Percentiles rank a stretch among this genome's conserved stretches.
phyloP scores from a whole-genome alignment of 1,284 basidiomycete species.

The Puccinia polysora region DNA sequence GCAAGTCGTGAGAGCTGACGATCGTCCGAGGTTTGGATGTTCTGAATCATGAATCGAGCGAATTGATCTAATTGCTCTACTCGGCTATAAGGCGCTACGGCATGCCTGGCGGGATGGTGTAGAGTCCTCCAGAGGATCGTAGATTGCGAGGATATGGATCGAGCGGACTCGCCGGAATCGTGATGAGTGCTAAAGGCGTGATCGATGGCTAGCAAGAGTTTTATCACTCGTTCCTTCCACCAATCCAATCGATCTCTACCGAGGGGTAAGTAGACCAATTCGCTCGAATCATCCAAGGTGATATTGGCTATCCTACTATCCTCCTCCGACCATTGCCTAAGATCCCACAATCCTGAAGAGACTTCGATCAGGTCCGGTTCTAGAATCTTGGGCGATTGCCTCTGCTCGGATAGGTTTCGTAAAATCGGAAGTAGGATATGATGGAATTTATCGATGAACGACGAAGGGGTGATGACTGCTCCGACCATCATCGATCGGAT shows the following conservation, averaged over 20 bases:
- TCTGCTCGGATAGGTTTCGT: neutral
- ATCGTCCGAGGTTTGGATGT: neutral
- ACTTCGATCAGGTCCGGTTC: conserved; percentile 29
- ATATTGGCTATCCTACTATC: neutral
- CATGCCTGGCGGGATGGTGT: conserved; percentile 5
- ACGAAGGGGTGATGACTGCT: conserved; percentile 18
- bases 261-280: neutral
- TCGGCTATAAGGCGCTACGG: conserved; percentile 10
- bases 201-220: neutral
- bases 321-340: conserved; percentile 33
- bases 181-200: neutral
- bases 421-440: conserved; percentile 19
- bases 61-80: conserved; percentile 35
- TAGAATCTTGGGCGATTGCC: neutral
- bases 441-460: neutral
- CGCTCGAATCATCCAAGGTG: conserved; percentile 1
- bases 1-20: neutral
- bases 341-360: conserved; percentile 26
- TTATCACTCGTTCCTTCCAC: neutral
- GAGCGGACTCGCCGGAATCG: no score
- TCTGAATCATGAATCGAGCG: neutral
- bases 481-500: neutral
- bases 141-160: no score
- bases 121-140: conserved; percentile 27
- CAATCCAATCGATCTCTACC: conserved; percentile 2